Base-by-base conservation (phyloP, 495 filamentous ascomycete genomes). In the Xylaria acuta region DNA sequence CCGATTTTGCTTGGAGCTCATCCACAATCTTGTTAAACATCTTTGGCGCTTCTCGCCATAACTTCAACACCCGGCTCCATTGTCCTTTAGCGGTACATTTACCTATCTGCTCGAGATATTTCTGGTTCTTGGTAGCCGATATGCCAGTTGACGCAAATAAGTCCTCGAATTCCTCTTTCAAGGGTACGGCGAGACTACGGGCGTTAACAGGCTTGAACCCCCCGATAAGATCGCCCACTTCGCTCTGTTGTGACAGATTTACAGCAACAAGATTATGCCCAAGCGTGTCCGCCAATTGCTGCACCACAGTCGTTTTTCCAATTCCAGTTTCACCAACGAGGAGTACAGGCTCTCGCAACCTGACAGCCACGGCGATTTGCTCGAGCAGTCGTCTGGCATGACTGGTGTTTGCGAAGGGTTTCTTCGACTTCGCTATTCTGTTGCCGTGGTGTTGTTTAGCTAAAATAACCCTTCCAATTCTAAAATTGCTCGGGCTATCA, bases 261-360 rank as follows among this genome's bases (percentile, higher is more conserved):
- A 98, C 92, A 1, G 94, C 92, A 0, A 92, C 91, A 3, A 99
- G 87, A 73, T 94, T 94, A 72, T 92, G 90, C 0, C 95, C 91
- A 38, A 97, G 87, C 20, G 91, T 84, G 40, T 92, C 89, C 4
- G 97, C 94, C 69, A 99, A 84, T 75, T 97, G 94, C 77, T 99
- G 97, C 56, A 99, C 90, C 16, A 95, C 91, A 1, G 95, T 95
- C 2, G 97, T 99, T 82, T 99, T 99, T 76, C 97, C 97, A 63
- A 96, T 97, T 82, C 97, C 97, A 3, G 97, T 99, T 82, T 99
- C 97, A 73, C 97, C 97, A 47, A 99, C 96, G 64, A 99, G 89
- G 36, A 99, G 82, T 11, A 97, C 88, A 2, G 97, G 96, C 77
- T 99, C 97, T 5, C 89, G 87, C 80, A 94, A 90, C 69, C 92